These are phyloP conservation scores for Chaetomium cochliodes DNA, from an alignment of 495 filamentous ascomycete species.

Conservation along the genomic window DNA sequence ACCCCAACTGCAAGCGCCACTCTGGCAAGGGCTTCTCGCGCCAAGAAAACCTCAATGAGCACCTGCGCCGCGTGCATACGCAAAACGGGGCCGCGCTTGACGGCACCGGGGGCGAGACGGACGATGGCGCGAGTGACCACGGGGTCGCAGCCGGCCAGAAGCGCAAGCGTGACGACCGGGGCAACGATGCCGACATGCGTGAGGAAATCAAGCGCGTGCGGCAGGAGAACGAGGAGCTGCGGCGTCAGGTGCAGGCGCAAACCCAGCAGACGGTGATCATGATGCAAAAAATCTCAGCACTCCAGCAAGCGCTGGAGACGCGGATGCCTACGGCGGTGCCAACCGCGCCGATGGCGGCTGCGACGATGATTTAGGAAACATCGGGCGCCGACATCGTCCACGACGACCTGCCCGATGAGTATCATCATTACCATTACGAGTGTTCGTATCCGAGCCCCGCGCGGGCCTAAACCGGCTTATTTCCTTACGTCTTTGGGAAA, in stretches of 20 bases:
- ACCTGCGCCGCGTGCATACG: constrained; percentile 75
- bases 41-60: constrained; percentile 85
- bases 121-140: constrained; percentile 38
- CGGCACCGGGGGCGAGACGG: constrained; percentile 31
- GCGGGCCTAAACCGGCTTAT: neutral
- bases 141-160: constrained; percentile 28
- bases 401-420: neutral
- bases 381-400: constrained; percentile 7
- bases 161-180: constrained; percentile 38
- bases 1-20: constrained; percentile 76
- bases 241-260: constrained; percentile 35
- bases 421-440: neutral
- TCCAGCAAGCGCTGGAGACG: constrained; percentile 25
- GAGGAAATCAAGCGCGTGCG: constrained; percentile 44
- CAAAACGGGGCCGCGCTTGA: constrained; percentile 27
- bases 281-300: constrained; percentile 33
- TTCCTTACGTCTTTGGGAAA: neutral
- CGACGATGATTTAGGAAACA: constrained; percentile 29
- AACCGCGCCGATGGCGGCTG: constrained; percentile 16
- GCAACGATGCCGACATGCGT: constrained; percentile 34
- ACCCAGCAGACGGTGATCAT: constrained; percentile 32
- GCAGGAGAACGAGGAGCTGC: constrained; percentile 41
- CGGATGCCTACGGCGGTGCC: constrained; percentile 16
- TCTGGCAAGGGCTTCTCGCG: constrained; percentile 76
- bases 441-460: neutral